These are phyloP conservation scores for Trifolium dubium DNA, from an alignment of 306 rosid species.

Conservation along the genomic window DNA sequence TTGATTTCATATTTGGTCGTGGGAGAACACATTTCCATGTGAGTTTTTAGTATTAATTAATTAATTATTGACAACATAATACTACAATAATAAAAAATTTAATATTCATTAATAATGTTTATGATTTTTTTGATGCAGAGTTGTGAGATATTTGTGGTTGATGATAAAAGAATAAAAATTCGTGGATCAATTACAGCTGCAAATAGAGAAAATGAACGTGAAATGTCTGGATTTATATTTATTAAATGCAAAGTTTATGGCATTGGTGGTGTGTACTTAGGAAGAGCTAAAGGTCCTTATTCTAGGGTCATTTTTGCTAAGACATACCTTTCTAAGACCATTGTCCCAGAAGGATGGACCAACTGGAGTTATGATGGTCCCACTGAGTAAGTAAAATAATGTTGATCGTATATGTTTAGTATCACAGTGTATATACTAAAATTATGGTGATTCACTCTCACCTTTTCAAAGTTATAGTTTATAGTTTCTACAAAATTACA, in stretches of 20 bases:
- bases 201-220: slow-evolving; percentile 48
- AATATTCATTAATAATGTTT: neutral
- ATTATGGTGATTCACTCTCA: no score
- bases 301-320: slow-evolving; percentile 67
- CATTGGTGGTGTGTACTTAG: slow-evolving; percentile 67
- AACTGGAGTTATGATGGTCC: slow-evolving; percentile 67
- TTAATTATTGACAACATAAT: neutral
- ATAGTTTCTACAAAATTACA: no score
- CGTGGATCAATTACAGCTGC: slow-evolving; percentile 77
- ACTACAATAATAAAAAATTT: no score
- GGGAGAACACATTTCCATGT: slow-evolving; percentile 66
- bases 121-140: slow-evolving; percentile 44
- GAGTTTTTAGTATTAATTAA: neutral
- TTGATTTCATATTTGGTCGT: slow-evolving; percentile 94
- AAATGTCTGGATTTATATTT: slow-evolving; percentile 74
- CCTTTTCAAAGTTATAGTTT: no score
- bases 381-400: slow-evolving; percentile 43
- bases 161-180: slow-evolving; percentile 63
- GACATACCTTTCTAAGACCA: slow-evolving; percentile 64
- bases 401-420: no score
- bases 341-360: slow-evolving; percentile 74
- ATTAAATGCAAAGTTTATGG: slow-evolving; percentile 66
- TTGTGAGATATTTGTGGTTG: slow-evolving; percentile 76
- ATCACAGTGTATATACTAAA: no score
- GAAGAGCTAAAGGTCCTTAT: slow-evolving; percentile 75